Evolutionary conservation across 495 filamentous ascomycete genomes (phyloP).

Genomic region (Penicillium antarcticum): DNA sequence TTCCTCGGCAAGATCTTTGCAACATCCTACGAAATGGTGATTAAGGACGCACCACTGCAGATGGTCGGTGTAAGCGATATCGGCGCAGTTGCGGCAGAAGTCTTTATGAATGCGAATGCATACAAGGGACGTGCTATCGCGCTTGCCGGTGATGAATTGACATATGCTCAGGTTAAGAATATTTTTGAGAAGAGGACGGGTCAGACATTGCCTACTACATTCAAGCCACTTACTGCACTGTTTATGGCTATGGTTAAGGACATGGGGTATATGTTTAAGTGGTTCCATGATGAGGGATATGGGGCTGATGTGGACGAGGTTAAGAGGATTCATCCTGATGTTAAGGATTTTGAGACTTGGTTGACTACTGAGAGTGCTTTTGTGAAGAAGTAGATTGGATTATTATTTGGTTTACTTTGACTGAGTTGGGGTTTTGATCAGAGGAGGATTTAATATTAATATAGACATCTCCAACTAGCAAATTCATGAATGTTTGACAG

Average conservation of each 20-base stretch:
- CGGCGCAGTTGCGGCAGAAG: slow-evolving; percentile 59
- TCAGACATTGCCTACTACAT: slow-evolving; percentile 49
- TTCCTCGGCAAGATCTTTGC: slow-evolving; percentile 59
- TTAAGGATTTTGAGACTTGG: slow-evolving; percentile 61
- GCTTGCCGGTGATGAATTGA: slow-evolving; percentile 60
- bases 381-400: not conserved
- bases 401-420: too few relatives aligned
- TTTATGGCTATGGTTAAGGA: slow-evolving; percentile 50
- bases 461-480: too few relatives aligned
- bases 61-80: slow-evolving; percentile 59
- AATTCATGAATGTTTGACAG: too few relatives aligned
- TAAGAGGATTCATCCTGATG: slow-evolving; percentile 44
- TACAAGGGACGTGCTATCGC: slow-evolving; percentile 46
- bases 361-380: slow-evolving; percentile 55
- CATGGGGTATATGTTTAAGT: slow-evolving; percentile 58
- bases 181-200: slow-evolving; percentile 51
- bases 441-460: too few relatives aligned
- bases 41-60: slow-evolving; percentile 53
- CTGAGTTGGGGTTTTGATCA: too few relatives aligned
- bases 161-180: slow-evolving; percentile 43
- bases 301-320: slow-evolving; percentile 53
- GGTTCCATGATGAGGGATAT: slow-evolving; percentile 61
- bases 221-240: slow-evolving; percentile 30
- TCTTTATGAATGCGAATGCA: slow-evolving; percentile 48
- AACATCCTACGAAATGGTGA: slow-evolving; percentile 44